Evolutionary conservation across 2,329 filamentous ascomycete genomes (phyloP), one percentile per base, ranked within the genome.

Genomic region (Simplicillium aogashimaense): DNA sequence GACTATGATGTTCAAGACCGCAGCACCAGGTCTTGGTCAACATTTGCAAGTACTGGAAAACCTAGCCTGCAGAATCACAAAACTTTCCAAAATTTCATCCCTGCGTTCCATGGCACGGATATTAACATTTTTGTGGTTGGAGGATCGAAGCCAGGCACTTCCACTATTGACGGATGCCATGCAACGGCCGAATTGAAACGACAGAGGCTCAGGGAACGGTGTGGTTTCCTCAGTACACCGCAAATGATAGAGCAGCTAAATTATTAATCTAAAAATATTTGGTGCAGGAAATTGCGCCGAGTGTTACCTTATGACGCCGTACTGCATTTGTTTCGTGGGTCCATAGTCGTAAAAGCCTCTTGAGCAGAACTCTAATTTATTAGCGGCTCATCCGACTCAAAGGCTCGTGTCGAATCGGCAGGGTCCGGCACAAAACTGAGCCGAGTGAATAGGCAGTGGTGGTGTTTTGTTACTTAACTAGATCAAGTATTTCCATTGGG

Each of bases 21-120:
- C 2, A 59, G 60, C n/a, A 65, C 66, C 10, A 54, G 66, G 11
- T 65, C 64, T 2, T 75, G 70, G 70, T 61, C 63, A 12, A 62
- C 58, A 1, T 74, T 71, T 50, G 66, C 64, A 2, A 58, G 46
- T 8, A 48, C 49, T 1, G 69, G 68, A 1, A 47, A 44, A 25
- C 65, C 64, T 4, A 52, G 53, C 1, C 25, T 54, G 12, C 37
- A 44, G 3, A 51, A 51, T 2, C 51, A 53, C 14, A 48, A 60
- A n/a, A 69, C 66, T 2, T 57, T 72, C 37, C 37, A 56, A 18
- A 62, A 59, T 0, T 72, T 68, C 53, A 44, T 45, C n/a, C 51
- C 53, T 7, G 64, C 66, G 1, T 67, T 62, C 20, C 36, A 35
- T 2, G 40, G 44, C 1, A 45, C 51, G 2, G 48, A 56, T 28